Evolutionary conservation across 805 yeast genomes (phyloP).

Genomic region (Wickerhamomyces bovis): DNA sequence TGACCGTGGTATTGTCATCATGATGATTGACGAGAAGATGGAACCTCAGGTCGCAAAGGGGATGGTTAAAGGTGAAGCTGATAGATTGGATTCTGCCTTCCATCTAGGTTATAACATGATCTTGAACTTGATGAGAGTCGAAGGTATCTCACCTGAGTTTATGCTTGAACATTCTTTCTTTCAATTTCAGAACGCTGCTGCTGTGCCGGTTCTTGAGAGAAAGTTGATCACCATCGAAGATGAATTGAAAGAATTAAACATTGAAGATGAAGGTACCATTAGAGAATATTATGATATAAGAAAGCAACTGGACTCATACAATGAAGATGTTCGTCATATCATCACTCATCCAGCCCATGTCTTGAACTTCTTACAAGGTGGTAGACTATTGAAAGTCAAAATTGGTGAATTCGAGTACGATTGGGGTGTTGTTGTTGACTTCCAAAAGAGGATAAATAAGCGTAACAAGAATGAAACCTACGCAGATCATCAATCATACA

Average conservation of each 20-base stretch:
- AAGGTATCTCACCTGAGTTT: conserved; percentile 96
- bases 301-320: conserved; percentile 63
- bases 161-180: conserved; percentile 92
- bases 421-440: conserved; percentile 90
- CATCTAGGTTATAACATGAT: conserved; percentile 98
- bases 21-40: conserved; percentile 99
- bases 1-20: conserved; percentile 97
- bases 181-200: conserved; percentile 90
- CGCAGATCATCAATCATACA: conserved; percentile 83
- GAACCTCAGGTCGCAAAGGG: conserved; percentile 99
- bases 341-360: conserved; percentile 88
- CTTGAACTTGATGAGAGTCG: conserved; percentile 90
- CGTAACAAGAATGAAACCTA: conserved; percentile 51
- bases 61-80: conserved; percentile 99
- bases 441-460: conserved; percentile 62
- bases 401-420: conserved; percentile 68
- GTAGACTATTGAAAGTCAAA: conserved; percentile 70
- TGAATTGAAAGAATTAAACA: conserved; percentile 40
- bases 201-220: conserved; percentile 80
- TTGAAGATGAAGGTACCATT: conserved; percentile 71
- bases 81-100: conserved; percentile 94
- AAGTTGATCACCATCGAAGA: conserved; percentile 50
- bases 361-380: conserved; percentile 80
- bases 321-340: conserved; percentile 70
- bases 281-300: conserved; percentile 80